A percentile compares a stretch with the other conserved stretches of the same genome.
Evolutionary conservation across 2,329 filamentous ascomycete genomes (phyloP).

Genomic region (Zopfia rhizophila): DNA sequence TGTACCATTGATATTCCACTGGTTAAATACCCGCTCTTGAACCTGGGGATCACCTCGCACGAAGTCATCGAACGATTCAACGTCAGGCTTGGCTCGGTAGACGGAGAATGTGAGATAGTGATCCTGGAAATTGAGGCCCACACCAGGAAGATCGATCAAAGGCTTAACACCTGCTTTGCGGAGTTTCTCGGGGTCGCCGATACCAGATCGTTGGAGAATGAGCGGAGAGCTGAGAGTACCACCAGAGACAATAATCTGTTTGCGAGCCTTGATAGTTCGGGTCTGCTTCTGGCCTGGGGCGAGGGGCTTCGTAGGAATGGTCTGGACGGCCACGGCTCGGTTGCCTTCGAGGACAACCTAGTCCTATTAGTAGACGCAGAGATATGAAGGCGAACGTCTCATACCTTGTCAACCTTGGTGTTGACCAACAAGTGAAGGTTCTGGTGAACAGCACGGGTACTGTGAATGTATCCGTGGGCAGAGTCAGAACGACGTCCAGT

Average conservation of each 20-base stretch:
- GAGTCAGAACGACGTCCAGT: conserved; percentile 79
- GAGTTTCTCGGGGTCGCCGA: conserved; percentile 78
- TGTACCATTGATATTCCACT: conserved; percentile 83
- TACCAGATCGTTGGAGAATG: conserved; percentile 79
- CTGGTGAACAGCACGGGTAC: conserved; percentile 74
- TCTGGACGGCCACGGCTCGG: conserved; percentile 75
- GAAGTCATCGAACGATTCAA: conserved; percentile 84
- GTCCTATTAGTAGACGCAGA: not conserved
- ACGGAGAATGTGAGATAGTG: conserved; percentile 78
- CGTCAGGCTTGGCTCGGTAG: conserved; percentile 77
- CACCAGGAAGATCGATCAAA: conserved; percentile 75
- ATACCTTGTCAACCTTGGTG: conserved; percentile 77
- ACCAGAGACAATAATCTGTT: conserved; percentile 77
- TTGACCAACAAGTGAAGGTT: conserved; percentile 79
- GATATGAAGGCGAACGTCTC: not conserved
- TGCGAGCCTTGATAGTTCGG: conserved; percentile 73
- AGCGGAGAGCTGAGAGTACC: conserved; percentile 79
- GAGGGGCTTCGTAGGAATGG: conserved; percentile 76
- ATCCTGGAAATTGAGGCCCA: conserved; percentile 81
- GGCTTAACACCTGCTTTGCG: conserved; percentile 74
- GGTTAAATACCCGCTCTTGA: conserved; percentile 78
- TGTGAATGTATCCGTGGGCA: conserved; percentile 81
- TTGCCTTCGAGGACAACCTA: conserved; percentile 75
- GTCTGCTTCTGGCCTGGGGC: conserved; percentile 63
- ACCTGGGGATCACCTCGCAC: conserved; percentile 76